phyloP scores from a whole-genome alignment of 495 filamentous ascomycete species.

The Xylaria cubensis region DNA sequence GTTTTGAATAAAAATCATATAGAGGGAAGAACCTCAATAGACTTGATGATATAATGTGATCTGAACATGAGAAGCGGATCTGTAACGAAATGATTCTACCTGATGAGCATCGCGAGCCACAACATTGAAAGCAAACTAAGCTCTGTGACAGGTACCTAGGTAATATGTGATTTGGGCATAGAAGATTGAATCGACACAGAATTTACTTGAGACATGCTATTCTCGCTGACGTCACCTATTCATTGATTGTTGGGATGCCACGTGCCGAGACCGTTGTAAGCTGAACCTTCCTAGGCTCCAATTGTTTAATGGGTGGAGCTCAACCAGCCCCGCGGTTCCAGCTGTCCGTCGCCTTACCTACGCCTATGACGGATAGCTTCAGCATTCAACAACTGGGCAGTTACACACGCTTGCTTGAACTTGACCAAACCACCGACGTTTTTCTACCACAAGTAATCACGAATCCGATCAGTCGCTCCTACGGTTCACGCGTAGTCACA shows the following conservation, averaged over 20 bases:
- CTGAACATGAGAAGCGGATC: neutral
- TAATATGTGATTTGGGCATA: too few species aligned
- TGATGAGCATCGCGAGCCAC: neutral
- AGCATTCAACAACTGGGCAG: neutral
- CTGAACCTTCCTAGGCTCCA: neutral
- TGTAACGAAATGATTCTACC: neutral
- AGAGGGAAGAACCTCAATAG: neutral
- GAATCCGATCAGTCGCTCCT: neutral
- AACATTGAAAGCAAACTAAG: too few species aligned
- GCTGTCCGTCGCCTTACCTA: neutral
- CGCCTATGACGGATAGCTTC: neutral
- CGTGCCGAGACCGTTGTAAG: neutral
- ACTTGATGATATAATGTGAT: neutral
- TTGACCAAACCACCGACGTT: slow-evolving; percentile 1
- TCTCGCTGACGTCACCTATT: neutral
- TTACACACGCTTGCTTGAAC: neutral
- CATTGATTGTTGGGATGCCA: neutral
- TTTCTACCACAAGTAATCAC: neutral
- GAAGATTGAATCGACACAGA: too few species aligned
- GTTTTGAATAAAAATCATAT: neutral
- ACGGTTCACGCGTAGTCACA: neutral
- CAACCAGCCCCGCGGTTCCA: slow-evolving; percentile 9
- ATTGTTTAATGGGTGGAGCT: neutral
- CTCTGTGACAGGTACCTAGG: too few species aligned
- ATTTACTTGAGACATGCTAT: neutral